These are phyloP conservation scores for Globisporangium viniferum DNA, from an alignment of 352 stramenopile genomes.

Conservation along the genomic window DNA sequence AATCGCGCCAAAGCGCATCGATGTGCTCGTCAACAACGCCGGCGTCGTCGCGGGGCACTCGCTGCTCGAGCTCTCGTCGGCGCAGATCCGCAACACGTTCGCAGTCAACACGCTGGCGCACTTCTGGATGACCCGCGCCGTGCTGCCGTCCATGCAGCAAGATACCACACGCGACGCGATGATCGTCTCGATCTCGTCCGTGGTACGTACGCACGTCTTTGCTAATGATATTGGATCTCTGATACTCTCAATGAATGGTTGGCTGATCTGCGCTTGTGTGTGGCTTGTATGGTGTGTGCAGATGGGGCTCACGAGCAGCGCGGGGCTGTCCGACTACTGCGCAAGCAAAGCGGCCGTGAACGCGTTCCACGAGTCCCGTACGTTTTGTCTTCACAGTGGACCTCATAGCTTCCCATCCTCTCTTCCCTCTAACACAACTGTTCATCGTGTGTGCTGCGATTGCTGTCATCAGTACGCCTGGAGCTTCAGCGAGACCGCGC, in stretches of 20 bases:
- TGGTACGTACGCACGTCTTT: conserved; percentile 28
- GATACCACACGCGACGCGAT: conserved; percentile 26
- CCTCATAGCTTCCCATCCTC: not conserved
- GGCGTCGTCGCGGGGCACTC: conserved; percentile 44
- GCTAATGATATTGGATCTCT: not conserved
- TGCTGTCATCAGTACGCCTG: conserved; percentile 49
- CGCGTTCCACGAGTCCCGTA: conserved; percentile 61
- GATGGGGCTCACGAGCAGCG: conserved; percentile 69
- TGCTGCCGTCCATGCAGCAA: conserved; percentile 66
- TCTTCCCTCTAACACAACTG: not conserved
- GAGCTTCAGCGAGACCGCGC: conserved; percentile 64
- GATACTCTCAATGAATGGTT: not conserved
- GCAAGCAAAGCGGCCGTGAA: conserved; percentile 72
- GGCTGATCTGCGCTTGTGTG: not conserved
- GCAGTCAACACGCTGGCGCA: conserved; percentile 66
- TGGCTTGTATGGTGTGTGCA: conserved; percentile 12
- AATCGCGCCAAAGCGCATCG: conserved; percentile 42
- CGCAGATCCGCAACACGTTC: conserved; percentile 52
- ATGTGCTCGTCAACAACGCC: conserved; percentile 62
- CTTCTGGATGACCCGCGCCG: conserved; percentile 65
- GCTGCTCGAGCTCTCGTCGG: conserved; percentile 35
- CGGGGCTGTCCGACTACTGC: conserved; percentile 71
- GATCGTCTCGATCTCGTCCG: conserved; percentile 73
- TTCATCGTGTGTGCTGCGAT: not conserved
- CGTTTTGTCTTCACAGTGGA: not conserved